Conservation (phyloP, 2,329 filamentous ascomycete genomes). For the Aspergillus viridinutans region DNA sequence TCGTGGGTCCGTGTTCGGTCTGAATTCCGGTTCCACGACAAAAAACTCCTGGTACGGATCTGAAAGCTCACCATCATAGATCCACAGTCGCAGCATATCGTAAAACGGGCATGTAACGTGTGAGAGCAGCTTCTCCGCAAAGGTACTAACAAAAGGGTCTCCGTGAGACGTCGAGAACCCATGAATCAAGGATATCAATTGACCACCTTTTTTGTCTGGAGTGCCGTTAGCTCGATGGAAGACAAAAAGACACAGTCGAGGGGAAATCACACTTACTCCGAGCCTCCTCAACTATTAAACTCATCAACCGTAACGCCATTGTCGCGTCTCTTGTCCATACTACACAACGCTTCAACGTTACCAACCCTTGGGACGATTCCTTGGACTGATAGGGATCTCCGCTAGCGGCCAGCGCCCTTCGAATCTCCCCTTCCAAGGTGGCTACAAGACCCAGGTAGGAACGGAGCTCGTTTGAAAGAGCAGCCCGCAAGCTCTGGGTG, state of each 20-base stretch:
- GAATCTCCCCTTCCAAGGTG: slow-evolving; percentile 86
- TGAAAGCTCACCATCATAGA: slow-evolving; percentile 96
- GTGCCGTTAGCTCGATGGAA: slow-evolving; percentile 1
- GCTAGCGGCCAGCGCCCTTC: slow-evolving; percentile 71
- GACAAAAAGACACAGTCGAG: not conserved
- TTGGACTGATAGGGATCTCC: slow-evolving; percentile 55
- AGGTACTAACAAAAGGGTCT: slow-evolving; percentile 88
- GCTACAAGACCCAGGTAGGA: slow-evolving; percentile 89
- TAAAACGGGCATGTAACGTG: slow-evolving; percentile 95
- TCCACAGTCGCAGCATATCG: slow-evolving; percentile 92
- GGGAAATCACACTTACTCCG: slow-evolving; percentile 51
- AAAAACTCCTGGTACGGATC: slow-evolving; percentile 97
- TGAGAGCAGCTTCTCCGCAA: slow-evolving; percentile 81
- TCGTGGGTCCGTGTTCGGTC: slow-evolving; percentile 48
- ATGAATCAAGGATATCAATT: slow-evolving; percentile 91
- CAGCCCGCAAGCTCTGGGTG: slow-evolving; percentile 84
- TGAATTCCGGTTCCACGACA: slow-evolving; percentile 70
- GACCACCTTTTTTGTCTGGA: slow-evolving; percentile 70
- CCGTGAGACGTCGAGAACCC: slow-evolving; percentile 89
- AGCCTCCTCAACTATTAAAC: slow-evolving; percentile 87
- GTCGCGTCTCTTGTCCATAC: slow-evolving; percentile 97
- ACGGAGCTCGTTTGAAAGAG: slow-evolving; percentile 76
- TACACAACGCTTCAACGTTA: slow-evolving; percentile 91
- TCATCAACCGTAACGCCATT: slow-evolving; percentile 90
- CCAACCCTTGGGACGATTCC: slow-evolving; percentile 77